Base-by-base conservation (phyloP, 2,329 filamentous ascomycete genomes). In the Dryadomyces sulphureus region DNA sequence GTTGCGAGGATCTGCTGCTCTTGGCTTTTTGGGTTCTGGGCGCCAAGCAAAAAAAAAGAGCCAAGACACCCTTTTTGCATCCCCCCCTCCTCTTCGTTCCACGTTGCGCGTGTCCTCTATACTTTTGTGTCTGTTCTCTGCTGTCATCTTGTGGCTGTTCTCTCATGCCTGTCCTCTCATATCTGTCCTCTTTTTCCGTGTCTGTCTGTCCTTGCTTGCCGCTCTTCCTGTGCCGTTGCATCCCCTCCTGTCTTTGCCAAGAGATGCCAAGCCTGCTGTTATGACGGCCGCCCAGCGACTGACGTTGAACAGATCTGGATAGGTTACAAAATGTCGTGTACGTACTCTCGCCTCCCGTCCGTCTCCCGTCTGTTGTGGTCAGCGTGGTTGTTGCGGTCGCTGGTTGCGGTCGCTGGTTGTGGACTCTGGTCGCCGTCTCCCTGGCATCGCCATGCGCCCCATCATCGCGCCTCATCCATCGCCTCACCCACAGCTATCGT, bases 271-370 rank as follows among this genome's bases (percentile, higher is more conserved):
- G 11, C 45, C 24, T 3, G 35, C 22, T 5, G 19, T 20, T 12
- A 8, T 4, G 21, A 35, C 11, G 27, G 17, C n/a, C n/a, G n/a
- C 20, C 30, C 36, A 49, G 32, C 56, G 51, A 57, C 56, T 59
- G 53, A 59, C 56, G 52, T 57, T 52, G 53, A 49, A 53, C 56
- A 61, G 59, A 49, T 50, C 58, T 60, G 50, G 53, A 60, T 53
- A 56, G 59, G 53, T 53, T 61, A 45, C 55, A 56, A 50, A 61
- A 60, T 59, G 59, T 58, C 52, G 53, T 54, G 53, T 54, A 54
- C 21, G 52, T 53, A 49, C n/a, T n/a, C n/a, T 44, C n/a, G 9
- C 38, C 38, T 25, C 8, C 12, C 20, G 14, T 11, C 9, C 21
- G n/a, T n/a, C 7, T 11, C 20, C 22, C 16, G 21, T 24, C 38